phyloP scores from a whole-genome alignment of 345 rosid genomes.

The Salix suchowensis region DNA sequence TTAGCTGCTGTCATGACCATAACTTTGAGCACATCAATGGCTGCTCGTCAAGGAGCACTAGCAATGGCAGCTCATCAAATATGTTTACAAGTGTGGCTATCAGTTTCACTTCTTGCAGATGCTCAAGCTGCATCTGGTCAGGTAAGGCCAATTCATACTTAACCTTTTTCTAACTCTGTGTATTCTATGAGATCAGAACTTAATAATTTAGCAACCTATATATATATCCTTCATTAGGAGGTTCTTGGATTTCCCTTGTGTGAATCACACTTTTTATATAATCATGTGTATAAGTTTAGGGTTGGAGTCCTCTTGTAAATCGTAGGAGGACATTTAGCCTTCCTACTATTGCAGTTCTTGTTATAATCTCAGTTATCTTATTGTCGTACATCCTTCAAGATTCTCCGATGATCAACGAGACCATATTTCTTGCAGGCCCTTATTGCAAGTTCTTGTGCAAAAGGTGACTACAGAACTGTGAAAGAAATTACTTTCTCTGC shows the following conservation, averaged over 20 bases:
- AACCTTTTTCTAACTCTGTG: too few relatives aligned
- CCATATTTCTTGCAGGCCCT: constrained; percentile 31
- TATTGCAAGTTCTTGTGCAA: constrained; percentile 41
- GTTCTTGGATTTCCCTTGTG: too few relatives aligned
- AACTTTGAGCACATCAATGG: constrained; percentile 40
- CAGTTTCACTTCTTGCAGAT: constrained; percentile 37
- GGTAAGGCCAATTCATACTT: constrained; percentile 4
- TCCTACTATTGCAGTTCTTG: neutral
- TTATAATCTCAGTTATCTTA: neutral
- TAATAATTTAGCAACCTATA: too few relatives aligned
- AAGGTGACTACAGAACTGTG: constrained; percentile 30
- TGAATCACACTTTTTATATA: too few relatives aligned
- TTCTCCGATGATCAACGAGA: neutral
- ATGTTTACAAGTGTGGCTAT: constrained; percentile 41
- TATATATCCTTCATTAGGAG: too few relatives aligned
- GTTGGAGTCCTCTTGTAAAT: too few relatives aligned
- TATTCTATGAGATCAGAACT: too few relatives aligned
- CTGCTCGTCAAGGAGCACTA: constrained; percentile 37
- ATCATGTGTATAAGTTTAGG: too few relatives aligned
- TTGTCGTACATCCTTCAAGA: neutral
- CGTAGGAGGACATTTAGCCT: neutral
- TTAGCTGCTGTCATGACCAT: constrained; percentile 34
- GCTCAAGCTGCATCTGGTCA: constrained; percentile 40
- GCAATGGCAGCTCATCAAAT: constrained; percentile 43
- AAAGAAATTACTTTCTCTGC: constrained; percentile 35